Conservation (phyloP, 192 early-diverging fungal species). For the Lobosporangium transversale region DNA sequence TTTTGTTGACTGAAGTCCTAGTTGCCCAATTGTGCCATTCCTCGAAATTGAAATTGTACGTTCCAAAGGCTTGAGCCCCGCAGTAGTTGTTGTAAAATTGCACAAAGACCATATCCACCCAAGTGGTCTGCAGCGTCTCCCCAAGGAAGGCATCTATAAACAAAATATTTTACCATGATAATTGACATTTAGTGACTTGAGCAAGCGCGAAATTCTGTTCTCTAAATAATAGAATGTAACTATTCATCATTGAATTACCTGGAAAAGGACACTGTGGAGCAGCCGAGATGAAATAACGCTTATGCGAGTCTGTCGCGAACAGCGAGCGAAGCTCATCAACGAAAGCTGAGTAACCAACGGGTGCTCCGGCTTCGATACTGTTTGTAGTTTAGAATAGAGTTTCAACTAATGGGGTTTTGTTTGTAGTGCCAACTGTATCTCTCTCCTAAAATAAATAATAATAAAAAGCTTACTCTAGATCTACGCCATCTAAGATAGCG, state of each 20-base stretch:
- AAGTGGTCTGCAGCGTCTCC: constrained; percentile 65
- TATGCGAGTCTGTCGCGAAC: constrained; percentile 55
- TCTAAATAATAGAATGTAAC: too few species aligned
- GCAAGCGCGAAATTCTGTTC: too few species aligned
- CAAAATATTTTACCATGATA: not conserved
- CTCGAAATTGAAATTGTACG: constrained; percentile 75
- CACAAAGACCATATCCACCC: constrained; percentile 76
- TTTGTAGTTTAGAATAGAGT: constrained; percentile 27
- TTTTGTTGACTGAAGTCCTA: constrained; percentile 62
- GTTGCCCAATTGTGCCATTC: constrained; percentile 78
- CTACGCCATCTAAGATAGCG: constrained; percentile 76
- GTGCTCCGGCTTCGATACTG: constrained; percentile 74
- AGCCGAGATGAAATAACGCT: constrained; percentile 69
- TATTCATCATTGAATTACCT: constrained; percentile 20
- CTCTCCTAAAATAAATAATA: not conserved
- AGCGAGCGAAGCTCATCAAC: constrained; percentile 63
- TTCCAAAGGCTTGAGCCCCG: constrained; percentile 47
- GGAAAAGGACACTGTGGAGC: constrained; percentile 82
- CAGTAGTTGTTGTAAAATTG: constrained; percentile 91
- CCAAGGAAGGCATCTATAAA: constrained; percentile 65
- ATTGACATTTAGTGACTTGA: too few species aligned
- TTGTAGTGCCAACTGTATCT: not conserved
- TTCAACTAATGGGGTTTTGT: not conserved
- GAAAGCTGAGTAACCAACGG: constrained; percentile 68
- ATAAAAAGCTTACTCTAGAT: constrained; percentile 49